Evolutionary conservation across 202 grass and related monocot genomes (phyloP).

Genomic region (Sporobolus alterniflorus): DNA sequence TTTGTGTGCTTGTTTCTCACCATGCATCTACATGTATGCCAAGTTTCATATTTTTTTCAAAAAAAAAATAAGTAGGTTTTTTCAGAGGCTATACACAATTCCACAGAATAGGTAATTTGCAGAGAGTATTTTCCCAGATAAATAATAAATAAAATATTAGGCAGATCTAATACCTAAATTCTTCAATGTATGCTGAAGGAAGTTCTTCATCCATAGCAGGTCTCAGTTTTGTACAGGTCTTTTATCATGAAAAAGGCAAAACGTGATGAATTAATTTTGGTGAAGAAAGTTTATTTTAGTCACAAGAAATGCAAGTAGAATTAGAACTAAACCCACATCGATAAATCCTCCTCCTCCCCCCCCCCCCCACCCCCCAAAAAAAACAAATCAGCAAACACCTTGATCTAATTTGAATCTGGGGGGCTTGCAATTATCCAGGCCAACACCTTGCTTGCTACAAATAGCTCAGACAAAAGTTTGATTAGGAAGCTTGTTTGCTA

Average conservation of each 20-base stretch:
- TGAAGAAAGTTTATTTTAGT: not conserved
- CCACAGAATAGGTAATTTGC: too few relatives aligned
- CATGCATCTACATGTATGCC: too few relatives aligned
- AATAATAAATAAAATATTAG: slow-evolving; percentile 25
- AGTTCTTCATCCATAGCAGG: slow-evolving; percentile 92
- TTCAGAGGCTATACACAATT: too few relatives aligned
- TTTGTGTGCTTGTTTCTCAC: too few relatives aligned
- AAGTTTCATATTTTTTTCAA: too few relatives aligned
- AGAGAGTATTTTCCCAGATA: too few relatives aligned
- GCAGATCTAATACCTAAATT: slow-evolving; percentile 68
- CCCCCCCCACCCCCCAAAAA: not conserved
- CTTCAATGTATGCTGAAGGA: slow-evolving; percentile 91
- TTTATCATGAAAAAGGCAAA: slow-evolving; percentile 40
- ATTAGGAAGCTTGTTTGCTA: too few relatives aligned
- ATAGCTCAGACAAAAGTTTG: not conserved
- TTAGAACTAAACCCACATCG: not conserved
- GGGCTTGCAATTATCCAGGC: not conserved
- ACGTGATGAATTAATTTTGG: slow-evolving; percentile 35
- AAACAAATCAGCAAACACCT: slow-evolving; percentile 21
- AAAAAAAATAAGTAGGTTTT: too few relatives aligned
- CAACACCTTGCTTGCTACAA: not conserved
- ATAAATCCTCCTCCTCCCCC: not conserved
- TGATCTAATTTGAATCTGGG: not conserved
- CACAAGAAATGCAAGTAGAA: not conserved
- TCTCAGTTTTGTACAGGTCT: slow-evolving; percentile 89